Conservation (phyloP, 1,284 basidiomycete species). For the Rhodotorula sp. region DNA sequence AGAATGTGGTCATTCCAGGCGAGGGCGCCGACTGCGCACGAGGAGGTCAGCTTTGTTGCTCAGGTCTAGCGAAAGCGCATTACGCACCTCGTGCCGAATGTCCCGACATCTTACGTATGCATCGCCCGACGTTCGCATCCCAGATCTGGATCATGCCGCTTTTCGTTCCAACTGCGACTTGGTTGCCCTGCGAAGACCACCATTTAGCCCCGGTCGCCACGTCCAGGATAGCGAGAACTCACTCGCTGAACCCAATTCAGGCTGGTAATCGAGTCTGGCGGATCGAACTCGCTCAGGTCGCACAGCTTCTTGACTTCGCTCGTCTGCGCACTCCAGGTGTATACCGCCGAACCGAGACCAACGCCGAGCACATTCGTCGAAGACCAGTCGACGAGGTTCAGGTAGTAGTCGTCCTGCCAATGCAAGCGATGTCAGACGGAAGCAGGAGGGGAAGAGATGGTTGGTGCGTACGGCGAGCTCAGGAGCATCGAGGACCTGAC, state of each 20-base stretch:
- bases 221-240: conserved; percentile 37
- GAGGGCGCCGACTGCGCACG: conserved; percentile 68
- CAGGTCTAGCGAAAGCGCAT: too few species aligned
- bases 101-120: conserved; percentile 76
- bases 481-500: conserved; percentile 80
- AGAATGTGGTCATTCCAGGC: conserved; percentile 91
- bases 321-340: conserved; percentile 94
- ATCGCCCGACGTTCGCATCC: conserved; percentile 66
- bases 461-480: conserved; percentile 63
- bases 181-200: conserved; percentile 62
- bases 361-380: conserved; percentile 92
- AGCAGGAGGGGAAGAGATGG: not conserved
- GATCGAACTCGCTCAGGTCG: conserved; percentile 59
- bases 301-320: conserved; percentile 88
- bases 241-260: conserved; percentile 90
- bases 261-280: conserved; percentile 67
- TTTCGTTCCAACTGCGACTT: conserved; percentile 87
- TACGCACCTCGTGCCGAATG: conserved; percentile 64
- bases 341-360: conserved; percentile 86
- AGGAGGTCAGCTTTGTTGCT: not conserved
- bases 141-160: conserved; percentile 87
- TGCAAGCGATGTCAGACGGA: conserved; percentile 23
- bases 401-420: conserved; percentile 82
- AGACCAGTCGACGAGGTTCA: conserved; percentile 97
- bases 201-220: not conserved